Evolutionary conservation across 805 yeast genomes (phyloP), one percentile per base, ranked within the genome.

Genomic region (Yarrowia yakushimensis): DNA sequence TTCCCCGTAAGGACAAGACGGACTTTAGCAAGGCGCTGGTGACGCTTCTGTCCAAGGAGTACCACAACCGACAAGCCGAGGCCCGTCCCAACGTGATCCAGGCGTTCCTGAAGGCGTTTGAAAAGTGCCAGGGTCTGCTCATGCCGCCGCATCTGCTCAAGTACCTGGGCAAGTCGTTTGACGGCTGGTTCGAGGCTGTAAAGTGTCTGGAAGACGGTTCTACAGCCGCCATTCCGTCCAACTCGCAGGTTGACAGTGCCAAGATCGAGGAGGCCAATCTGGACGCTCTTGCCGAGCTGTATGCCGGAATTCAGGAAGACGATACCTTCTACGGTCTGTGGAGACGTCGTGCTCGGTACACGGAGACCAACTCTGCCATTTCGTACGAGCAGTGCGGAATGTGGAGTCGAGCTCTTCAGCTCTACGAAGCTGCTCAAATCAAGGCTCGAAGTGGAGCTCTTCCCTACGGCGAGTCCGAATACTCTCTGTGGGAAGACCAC

Each of bases 271-370:
- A 92, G 63, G 86, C 91, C 2, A 90, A 89, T 63, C 86, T 87
- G 65, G 98, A 94, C 75, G 97, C 99, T 0, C 75, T 94, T 45
- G 84, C 91, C 34, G 97, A 96, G 74, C 77, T 93, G 73, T 94
- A 93, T 69, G 86, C 96, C 5, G 84, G 87, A 9, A 75, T 94
- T 60, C 96, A 90, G 68, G 99, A 94, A 69, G 96, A 90, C 62
- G 99, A 94, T 69, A 88, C 93, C 92, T 94, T 92, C 72, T 94
- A 94, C 72, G 99, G 99, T 3, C 79, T 91, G 67, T 94, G 99
- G 99, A 84, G 98, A 76, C 82, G 98, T 72, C 82, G 97, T 64
- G 96, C 98, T 8, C 93, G 93, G 74, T 94, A 93, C 71, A 81
- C 87, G 9, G 97, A 94, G 71, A 94, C 99, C 0, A 90, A 88